These are phyloP conservation scores for Globisporangium echinulatum DNA, from an alignment of 352 stramenopile species.

Conservation along the genomic window DNA sequence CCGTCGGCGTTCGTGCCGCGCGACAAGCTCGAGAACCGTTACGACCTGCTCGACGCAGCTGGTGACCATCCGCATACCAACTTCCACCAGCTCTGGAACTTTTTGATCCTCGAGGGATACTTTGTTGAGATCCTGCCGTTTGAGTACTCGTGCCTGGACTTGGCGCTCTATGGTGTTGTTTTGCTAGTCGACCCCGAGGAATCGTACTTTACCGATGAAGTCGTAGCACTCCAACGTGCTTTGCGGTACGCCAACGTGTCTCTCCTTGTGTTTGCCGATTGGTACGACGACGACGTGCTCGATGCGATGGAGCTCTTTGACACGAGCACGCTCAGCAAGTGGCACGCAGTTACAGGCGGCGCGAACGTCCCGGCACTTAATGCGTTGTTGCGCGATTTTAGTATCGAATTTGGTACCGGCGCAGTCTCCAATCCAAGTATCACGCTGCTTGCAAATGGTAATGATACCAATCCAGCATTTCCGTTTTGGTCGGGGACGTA, in stretches of 20 bases:
- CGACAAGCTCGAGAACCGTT: conserved; percentile 63
- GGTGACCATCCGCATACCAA: conserved; percentile 85
- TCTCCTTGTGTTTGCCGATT: conserved; percentile 73
- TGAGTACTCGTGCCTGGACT: conserved; percentile 69
- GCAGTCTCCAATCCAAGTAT: conserved; percentile 47
- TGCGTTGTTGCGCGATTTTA: conserved; percentile 48
- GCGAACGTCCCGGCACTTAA: conserved; percentile 78
- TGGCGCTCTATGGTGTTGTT: conserved; percentile 64
- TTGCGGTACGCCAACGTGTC: conserved; percentile 68
- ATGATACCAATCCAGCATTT: conserved; percentile 17
- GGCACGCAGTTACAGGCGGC: conserved; percentile 67
- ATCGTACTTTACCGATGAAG: conserved; percentile 66
- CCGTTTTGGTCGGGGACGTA: conserved; percentile 64
- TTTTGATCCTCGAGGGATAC: conserved; percentile 54
- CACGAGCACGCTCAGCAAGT: conserved; percentile 78
- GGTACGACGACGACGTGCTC: conserved; percentile 61
- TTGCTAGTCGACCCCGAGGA: conserved; percentile 82
- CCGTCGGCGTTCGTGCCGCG: conserved; percentile 73
- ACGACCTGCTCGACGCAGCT: conserved; percentile 64
- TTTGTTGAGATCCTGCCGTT: conserved; percentile 77
- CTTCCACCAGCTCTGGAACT: conserved; percentile 79
- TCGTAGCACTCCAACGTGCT: conserved; percentile 39
- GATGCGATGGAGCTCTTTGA: conserved; percentile 72
- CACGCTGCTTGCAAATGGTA: conserved; percentile 29
- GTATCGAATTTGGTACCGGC: conserved; percentile 55